Base-by-base conservation (phyloP, 2,329 filamentous ascomycete genomes). In the Talaromyces sp. region DNA sequence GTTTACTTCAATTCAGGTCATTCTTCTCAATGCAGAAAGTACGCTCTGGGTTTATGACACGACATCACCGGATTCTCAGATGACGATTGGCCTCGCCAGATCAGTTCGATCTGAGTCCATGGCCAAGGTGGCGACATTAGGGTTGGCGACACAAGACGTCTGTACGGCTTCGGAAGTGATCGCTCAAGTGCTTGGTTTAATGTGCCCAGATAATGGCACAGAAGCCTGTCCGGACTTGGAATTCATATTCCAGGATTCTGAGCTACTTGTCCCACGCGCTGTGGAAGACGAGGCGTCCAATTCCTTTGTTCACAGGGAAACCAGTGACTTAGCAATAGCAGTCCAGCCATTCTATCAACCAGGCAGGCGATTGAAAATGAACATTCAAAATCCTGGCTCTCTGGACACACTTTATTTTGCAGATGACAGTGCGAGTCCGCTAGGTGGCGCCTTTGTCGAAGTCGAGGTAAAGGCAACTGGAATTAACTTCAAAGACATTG, bases 21-120 rank as follows among this genome's bases (percentile, higher is more conserved):
- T 65, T 3, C 52, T 71, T 3, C 61, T 71, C 1, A 64, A 57
- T 22, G 65, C 68, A 19, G 59, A 56, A 7, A 58, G 64, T 25
- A 54, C 69, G 3, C 63, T 71, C 13, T 71, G 69, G 69, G 68
- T 71, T 10, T 69, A 69, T 39, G 62, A 61, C 6, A 57, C 61
- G 15, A 62, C 66, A 19, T 64, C 42, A 25, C 68, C 68, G 9
- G 69, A 71, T 58, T 61, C 66, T 15, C 67, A 69, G 33, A 71
- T 71, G 69, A 66, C 63, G n/a, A 64, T 71, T n/a, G 69, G 69
- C 9, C 51, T 71, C 9, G 63, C 67, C 11, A 64, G 69, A 15
- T 69, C 65, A 52, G 54, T 71, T 19, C 67, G 69, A 17, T 71
- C 69, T 1, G 69, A 71, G 57, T 66, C 65, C 0, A 30, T 67